phyloP scores from a whole-genome alignment of 352 stramenopile species.

The Globisporangium nagaii region DNA sequence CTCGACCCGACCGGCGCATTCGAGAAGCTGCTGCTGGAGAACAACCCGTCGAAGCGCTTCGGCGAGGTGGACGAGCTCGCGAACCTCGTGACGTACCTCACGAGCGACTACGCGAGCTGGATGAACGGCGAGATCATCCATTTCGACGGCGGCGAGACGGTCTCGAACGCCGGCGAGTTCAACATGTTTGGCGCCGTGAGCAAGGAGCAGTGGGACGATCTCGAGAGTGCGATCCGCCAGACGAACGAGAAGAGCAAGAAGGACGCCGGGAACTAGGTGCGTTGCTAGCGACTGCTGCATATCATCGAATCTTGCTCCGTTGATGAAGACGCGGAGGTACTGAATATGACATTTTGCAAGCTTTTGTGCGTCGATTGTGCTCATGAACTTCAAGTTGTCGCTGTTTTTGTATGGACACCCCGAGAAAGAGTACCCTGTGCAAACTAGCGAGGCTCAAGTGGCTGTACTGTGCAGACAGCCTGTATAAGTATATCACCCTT shows the following conservation, averaged over 20 bases:
- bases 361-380: too few relatives aligned
- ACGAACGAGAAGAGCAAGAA: slow-evolving; percentile 64
- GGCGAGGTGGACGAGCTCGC: slow-evolving; percentile 74
- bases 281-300: too few relatives aligned
- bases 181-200: slow-evolving; percentile 68
- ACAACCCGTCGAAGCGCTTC: slow-evolving; percentile 71
- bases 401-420: too few relatives aligned
- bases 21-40: slow-evolving; percentile 53
- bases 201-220: slow-evolving; percentile 66
- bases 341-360: too few relatives aligned
- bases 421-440: too few relatives aligned
- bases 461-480: too few relatives aligned
- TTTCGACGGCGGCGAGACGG: slow-evolving; percentile 77
- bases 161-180: slow-evolving; percentile 70
- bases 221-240: slow-evolving; percentile 54
- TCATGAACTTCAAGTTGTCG: too few relatives aligned
- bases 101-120: slow-evolving; percentile 78
- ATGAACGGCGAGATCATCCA: slow-evolving; percentile 79
- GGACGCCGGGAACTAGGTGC: background rate
- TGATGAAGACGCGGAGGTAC: too few relatives aligned
- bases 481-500: background rate
- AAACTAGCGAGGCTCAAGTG: too few relatives aligned
- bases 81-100: slow-evolving; percentile 73
- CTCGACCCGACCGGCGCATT: slow-evolving; percentile 71
- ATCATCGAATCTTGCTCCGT: too few relatives aligned